phyloP scores from a whole-genome alignment of 2,329 filamentous ascomycete genomes.

The Diaporthe australafricana region DNA sequence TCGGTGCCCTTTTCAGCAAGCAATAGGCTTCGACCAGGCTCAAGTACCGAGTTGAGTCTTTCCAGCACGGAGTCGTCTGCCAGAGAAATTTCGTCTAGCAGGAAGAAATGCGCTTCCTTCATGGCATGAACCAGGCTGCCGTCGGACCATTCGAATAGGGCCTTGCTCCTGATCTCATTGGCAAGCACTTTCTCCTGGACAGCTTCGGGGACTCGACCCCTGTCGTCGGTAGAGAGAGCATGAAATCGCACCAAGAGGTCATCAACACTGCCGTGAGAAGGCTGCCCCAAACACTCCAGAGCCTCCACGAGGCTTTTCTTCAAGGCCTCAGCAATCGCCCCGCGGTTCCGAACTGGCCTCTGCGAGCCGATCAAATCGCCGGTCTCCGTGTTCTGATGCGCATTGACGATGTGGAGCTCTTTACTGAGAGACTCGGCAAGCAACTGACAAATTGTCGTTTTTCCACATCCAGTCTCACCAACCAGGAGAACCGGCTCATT shows the following conservation, averaged over 20 bases:
- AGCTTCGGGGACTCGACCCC: conserved; percentile 59
- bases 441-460: conserved; percentile 95
- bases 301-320: conserved; percentile 67
- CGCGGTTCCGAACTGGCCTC: conserved; percentile 87
- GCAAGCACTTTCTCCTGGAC: conserved; percentile 59
- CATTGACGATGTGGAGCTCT: conserved; percentile 90
- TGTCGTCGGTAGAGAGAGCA: conserved; percentile 56
- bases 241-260: conserved; percentile 71
- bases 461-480: conserved; percentile 96
- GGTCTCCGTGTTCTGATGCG: conserved; percentile 98
- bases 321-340: conserved; percentile 75
- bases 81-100: conserved; percentile 97
- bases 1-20: conserved; percentile 93
- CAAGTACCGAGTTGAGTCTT: conserved; percentile 94
- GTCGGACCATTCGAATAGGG: conserved; percentile 96
- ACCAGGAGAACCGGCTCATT: conserved; percentile 95
- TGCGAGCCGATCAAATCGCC: conserved; percentile 97
- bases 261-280: conserved; percentile 58
- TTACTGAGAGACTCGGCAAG: conserved; percentile 84
- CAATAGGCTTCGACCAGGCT: conserved; percentile 85
- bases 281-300: conserved; percentile 53
- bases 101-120: conserved; percentile 88
- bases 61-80: conserved; percentile 98
- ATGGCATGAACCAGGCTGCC: conserved; percentile 94
- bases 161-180: conserved; percentile 75